A percentile compares a stretch with the other conserved stretches of the same genome.
phyloP scores from a whole-genome alignment of 208 protist genomes.

The Wallacemonas sp. region DNA sequence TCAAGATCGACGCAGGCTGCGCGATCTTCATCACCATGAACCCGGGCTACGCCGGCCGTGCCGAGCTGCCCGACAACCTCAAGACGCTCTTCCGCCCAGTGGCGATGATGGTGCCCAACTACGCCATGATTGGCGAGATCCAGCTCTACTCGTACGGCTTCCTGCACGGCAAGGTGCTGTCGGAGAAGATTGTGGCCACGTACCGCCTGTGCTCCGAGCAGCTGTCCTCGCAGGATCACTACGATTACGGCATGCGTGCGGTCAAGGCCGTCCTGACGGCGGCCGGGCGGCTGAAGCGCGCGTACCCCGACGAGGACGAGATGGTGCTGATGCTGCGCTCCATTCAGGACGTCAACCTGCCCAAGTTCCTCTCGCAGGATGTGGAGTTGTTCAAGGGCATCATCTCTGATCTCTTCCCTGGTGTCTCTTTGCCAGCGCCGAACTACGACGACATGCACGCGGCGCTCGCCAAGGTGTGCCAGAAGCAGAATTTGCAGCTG shows the following conservation, averaged over 20 bases:
- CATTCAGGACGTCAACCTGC: constrained; percentile 95
- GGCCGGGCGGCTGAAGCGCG: constrained; percentile 91
- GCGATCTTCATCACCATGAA: constrained; percentile 99
- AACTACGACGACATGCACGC: constrained; percentile 91
- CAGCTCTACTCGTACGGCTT: constrained; percentile 98
- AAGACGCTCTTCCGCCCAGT: constrained; percentile 99
- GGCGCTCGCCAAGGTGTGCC: constrained; percentile 64
- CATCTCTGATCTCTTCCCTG: constrained; percentile 94
- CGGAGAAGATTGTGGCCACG: constrained; percentile 96
- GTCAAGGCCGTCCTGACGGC: constrained; percentile 96
- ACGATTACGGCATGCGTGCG: constrained; percentile 97
- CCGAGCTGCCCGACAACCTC: constrained; percentile 98
- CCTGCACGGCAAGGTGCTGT: constrained; percentile 89
- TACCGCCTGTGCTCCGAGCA: constrained; percentile 97
- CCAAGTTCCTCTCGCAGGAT: constrained; percentile 96
- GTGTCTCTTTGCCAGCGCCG: constrained; percentile 78
- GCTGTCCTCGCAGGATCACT: constrained; percentile 97
- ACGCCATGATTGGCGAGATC: constrained; percentile 98
- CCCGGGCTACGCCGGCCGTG: constrained; percentile 97
- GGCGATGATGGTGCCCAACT: constrained; percentile 98
- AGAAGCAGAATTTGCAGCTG: constrained; percentile 82
- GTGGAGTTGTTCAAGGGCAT: constrained; percentile 97
- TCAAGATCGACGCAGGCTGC: constrained; percentile 92
- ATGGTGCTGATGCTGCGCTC: constrained; percentile 95
- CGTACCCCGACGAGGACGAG: constrained; percentile 93